Evolutionary conservation across 805 yeast genomes (phyloP), one percentile per base, ranked within the genome.

Genomic region (Ogataea dorogensis): DNA sequence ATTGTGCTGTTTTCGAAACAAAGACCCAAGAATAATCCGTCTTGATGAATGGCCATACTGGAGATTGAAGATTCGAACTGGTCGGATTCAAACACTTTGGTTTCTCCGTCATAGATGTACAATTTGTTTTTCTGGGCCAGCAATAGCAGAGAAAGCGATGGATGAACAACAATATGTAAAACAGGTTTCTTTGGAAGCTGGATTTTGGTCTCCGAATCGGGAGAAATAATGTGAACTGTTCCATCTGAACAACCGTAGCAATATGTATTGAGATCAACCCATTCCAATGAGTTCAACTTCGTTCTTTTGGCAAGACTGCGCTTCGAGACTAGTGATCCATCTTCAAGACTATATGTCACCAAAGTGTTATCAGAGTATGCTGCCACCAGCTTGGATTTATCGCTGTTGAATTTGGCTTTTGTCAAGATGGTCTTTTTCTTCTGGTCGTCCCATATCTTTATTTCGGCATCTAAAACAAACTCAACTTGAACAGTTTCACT

Each of bases 1-100:
- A 75, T 59, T 10, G 50, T 43, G 5, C 61, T 65, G 13, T 58
- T 46, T 5, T 45, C 53, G 9, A 34, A 38, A 2, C 73, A 74
- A 2, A 71, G 29, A 5, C 66, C 65, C 7, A 65, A 28, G 15
- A 66, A 33, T 3, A 57, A 31, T 5, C 71, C 71, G 45, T 67
- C 72, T 24, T 58, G 61, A 40, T 67, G 72, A 12, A 62, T 26
- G 14, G 47, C 52, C 33, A 44, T 40, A n/a, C 17, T 21, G 5
- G 18, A 23, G 5, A 43, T 44, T 0, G 33, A 16, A 18, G 25
- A 14, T 8, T 35, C 42, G 24, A 32, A 41, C 6, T 29, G 18
- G n/a, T 11, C 24, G 5, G 48, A 45, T 17, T 31, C 33, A 25
- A 20, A 42, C 10, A 42, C 14, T 7, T 23, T 26, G 2, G 28